Evolutionary conservation across 768 basidiomycete species (phyloP), one percentile per base, ranked within the genome.

Genomic region (Psilocybe tampanensis): DNA sequence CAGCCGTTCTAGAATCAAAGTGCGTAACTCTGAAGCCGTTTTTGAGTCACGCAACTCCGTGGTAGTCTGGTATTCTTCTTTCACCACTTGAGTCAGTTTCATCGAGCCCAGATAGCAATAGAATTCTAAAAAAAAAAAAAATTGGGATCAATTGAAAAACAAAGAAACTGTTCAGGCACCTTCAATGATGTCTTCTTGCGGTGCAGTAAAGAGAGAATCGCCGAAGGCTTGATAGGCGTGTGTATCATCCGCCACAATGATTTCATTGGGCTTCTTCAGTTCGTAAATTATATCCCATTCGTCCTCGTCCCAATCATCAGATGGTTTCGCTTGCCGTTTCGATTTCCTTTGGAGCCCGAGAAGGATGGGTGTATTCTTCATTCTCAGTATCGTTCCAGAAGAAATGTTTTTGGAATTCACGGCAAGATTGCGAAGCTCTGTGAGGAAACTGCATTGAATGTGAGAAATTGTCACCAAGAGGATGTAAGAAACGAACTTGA

Each of bases 131-230:
- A 58, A 36, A 42, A 9, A 58, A 36, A 8, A 21, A 2, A 48
- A 36, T 22, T 44, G 32, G 21, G 6, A 11, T 24, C 39, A 17
- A 29, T 15, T 17, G 13, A 23, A 33, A 44, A 42, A 17, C 2
- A 44, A 17, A 62, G n/a, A 32, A 24, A 21, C 60, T n/a, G n/a
- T n/a, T n/a, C n/a, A n/a, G n/a, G 13, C 60, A 92, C 88, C 81
- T 84, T 98, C 96, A 11, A 98, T 77, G 8, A 93, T 78, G 63
- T 96, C 94, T 68, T 98, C 95, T 70, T 96, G 92, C 0, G 92
- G 90, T 8, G 90, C 92, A 2, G 82, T 83, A 66, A 88, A 92
- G 15, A 96, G 75, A 2, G 81, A 80, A 44, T 87, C 86, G 4
- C 88, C 86, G 67, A 97, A 97, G 12, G 88, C 76, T 59, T 92